Percentiles rank a stretch among this genome's conserved stretches.
Conservation (phyloP, 2,329 filamentous ascomycete species). For the Talaromyces albobiverticillius region DNA sequence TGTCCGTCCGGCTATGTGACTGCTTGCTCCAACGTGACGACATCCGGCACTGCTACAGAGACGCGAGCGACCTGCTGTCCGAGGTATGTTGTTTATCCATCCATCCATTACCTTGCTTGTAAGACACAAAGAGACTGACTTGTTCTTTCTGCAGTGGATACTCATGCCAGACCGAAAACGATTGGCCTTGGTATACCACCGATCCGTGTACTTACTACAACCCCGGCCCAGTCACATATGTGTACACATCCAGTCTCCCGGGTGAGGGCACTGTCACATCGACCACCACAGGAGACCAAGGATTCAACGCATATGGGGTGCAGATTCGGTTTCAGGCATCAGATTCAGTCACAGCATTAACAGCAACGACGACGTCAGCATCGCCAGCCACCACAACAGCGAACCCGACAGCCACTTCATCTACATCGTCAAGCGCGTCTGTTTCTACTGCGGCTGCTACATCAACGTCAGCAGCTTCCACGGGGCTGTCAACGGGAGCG, state of each 20-base stretch:
- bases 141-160: neutral
- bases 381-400: neutral
- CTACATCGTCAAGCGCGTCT: neutral
- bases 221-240: neutral
- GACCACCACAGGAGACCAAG: neutral
- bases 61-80: slow-evolving; percentile 11
- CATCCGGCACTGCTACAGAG: slow-evolving; percentile 2
- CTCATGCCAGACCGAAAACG: neutral
- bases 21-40: neutral
- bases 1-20: neutral
- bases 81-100: neutral
- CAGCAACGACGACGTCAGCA: neutral
- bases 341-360: neutral
- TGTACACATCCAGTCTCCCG: neutral
- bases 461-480: neutral
- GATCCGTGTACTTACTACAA: slow-evolving; percentile 5
- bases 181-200: slow-evolving; percentile 12
- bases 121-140: neutral
- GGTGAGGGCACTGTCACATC: neutral
- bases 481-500: neutral
- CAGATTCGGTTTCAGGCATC: slow-evolving; percentile 5
- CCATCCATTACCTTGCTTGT: neutral
- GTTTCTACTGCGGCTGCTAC: neutral
- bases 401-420: neutral
- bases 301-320: slow-evolving; percentile 9